Evolutionary conservation across 306 rosid species (phyloP).

Genomic region (Malus asiatica): DNA sequence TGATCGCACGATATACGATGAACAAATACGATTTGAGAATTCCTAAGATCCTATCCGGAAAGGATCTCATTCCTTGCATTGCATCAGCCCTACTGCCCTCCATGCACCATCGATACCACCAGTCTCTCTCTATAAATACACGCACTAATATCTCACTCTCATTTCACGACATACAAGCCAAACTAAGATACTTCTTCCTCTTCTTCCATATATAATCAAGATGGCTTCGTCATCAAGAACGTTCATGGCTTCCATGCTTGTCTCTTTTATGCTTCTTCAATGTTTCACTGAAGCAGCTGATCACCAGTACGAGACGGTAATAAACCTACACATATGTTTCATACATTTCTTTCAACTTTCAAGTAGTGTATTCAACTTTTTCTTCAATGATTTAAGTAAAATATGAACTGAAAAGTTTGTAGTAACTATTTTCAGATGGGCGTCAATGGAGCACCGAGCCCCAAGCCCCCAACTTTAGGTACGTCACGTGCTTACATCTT

Average conservation of each 20-base stretch:
- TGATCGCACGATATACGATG: no score
- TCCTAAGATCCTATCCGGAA: no score
- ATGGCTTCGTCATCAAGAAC: conserved; percentile 15
- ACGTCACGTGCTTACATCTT: background rate
- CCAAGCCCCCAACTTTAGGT: conserved; percentile 2
- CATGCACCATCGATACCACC: background rate
- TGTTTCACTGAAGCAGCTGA: background rate
- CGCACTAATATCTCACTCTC: background rate
- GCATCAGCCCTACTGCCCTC: background rate
- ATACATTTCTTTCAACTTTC: background rate
- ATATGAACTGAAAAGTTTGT: background rate
- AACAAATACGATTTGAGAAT: no score
- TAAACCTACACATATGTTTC: no score
- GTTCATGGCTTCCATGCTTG: background rate
- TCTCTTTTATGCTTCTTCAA: conserved; percentile 1
- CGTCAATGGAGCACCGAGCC: background rate
- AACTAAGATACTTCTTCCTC: background rate
- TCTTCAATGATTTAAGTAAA: background rate
- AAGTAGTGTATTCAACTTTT: background rate
- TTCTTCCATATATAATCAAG: background rate
- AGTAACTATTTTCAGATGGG: background rate
- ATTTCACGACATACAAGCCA: background rate
- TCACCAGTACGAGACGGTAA: background rate
- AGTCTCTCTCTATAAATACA: background rate
- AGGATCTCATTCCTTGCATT: background rate